These are phyloP conservation scores for Sporisorium exsertum DNA, from an alignment of 1,284 basidiomycete genomes.

Conservation along the genomic window DNA sequence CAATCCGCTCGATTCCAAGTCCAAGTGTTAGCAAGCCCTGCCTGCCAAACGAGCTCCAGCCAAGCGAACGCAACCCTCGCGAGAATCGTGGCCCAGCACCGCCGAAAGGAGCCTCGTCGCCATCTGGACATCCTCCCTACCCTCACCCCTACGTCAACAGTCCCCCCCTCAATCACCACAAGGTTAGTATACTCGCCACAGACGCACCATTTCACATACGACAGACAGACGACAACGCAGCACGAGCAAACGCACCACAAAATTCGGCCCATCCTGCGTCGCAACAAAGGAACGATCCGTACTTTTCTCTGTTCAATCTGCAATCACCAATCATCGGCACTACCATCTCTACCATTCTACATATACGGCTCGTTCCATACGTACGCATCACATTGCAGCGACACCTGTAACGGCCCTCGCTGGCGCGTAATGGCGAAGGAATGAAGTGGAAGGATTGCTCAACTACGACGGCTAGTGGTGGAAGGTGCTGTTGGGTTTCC, in stretches of 20 bases:
- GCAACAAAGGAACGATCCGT: neutral
- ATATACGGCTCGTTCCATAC: neutral
- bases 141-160: conserved; percentile 48
- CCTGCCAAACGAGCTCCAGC: too few species aligned
- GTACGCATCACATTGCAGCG: conserved; percentile 23
- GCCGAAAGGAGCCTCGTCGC: conserved; percentile 46
- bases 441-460: neutral
- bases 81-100: conserved; percentile 14
- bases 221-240: conserved; percentile 26
- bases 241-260: conserved; percentile 18
- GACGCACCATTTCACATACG: neutral
- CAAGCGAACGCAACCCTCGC: neutral
- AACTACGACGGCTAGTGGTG: neutral
- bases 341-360: neutral
- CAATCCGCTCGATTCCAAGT: neutral
- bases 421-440: neutral
- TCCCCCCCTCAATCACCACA: conserved; percentile 43
- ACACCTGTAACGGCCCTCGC: neutral
- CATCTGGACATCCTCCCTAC: conserved; percentile 43
- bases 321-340: neutral
- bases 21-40: neutral
- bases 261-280: neutral
- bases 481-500: neutral
- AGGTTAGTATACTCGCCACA: conserved; percentile 46
- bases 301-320: neutral